Conservation (phyloP, 768 basidiomycete species). For the Mycena alexandri region DNA sequence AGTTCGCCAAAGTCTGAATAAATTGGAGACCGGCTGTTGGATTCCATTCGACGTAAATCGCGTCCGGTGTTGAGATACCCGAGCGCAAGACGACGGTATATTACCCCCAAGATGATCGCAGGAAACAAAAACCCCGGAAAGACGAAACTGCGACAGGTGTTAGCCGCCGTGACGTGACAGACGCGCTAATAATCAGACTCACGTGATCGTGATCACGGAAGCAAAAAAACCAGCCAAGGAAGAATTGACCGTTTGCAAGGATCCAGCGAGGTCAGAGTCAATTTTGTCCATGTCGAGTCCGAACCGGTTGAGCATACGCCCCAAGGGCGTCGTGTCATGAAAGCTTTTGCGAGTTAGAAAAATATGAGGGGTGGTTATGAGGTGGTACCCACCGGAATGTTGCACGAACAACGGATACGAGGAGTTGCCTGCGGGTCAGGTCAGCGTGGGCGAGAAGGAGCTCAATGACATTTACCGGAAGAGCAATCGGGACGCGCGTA, state of each 20-base stretch:
- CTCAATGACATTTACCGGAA: slow-evolving; percentile 46
- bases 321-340: slow-evolving; percentile 79
- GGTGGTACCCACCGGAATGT: slow-evolving; percentile 62
- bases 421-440: slow-evolving; percentile 48
- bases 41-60: slow-evolving; percentile 91
- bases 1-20: slow-evolving; percentile 87
- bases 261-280: slow-evolving; percentile 76
- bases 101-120: slow-evolving; percentile 70
- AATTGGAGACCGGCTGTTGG: slow-evolving; percentile 87
- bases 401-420: slow-evolving; percentile 67
- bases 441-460: neutral
- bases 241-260: slow-evolving; percentile 81
- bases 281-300: slow-evolving; percentile 84
- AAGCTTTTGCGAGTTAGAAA: slow-evolving; percentile 2
- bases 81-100: slow-evolving; percentile 77
- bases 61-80: slow-evolving; percentile 86
- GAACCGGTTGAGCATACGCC: slow-evolving; percentile 90
- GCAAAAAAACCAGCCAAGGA: slow-evolving; percentile 84
- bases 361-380: neutral
- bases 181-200: slow-evolving; percentile 41
- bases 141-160: slow-evolving; percentile 60
- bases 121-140: slow-evolving; percentile 90
- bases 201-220: slow-evolving; percentile 80
- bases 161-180: too few relatives aligned
- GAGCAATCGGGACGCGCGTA: slow-evolving; percentile 54